Evolutionary conservation across 257 asterid species (phyloP).

Genomic region (Cynanchum wilfordii): DNA sequence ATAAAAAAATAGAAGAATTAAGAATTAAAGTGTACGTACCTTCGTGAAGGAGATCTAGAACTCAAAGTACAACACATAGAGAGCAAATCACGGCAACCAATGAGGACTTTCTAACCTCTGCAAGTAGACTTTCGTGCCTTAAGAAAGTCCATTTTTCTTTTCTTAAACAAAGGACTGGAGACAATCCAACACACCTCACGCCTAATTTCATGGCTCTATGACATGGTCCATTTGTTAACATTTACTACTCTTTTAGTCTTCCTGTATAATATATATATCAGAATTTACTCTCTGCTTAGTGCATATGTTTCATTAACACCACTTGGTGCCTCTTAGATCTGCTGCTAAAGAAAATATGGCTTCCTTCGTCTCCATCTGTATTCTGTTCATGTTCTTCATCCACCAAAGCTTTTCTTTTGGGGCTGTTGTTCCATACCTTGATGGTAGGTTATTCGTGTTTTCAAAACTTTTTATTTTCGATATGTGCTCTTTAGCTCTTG

Average conservation of each 20-base stretch:
- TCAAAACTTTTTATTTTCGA: background rate
- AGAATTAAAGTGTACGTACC: background rate
- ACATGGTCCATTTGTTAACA: conserved; percentile 26
- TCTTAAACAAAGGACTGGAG: conserved; percentile 5
- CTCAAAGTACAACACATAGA: conserved; percentile 8
- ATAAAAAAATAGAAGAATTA: background rate
- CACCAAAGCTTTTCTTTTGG: conserved; percentile 33
- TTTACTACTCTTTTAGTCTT: background rate
- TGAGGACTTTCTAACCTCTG: conserved; percentile 11
- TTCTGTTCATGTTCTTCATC: conserved; percentile 26
- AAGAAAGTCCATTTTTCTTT: background rate
- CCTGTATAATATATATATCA: background rate
- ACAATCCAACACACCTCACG: conserved; percentile 46
- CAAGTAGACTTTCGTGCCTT: background rate
- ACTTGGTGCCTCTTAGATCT: background rate
- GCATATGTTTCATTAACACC: background rate
- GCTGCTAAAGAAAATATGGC: conserved; percentile 27
- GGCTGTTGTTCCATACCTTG: conserved; percentile 31
- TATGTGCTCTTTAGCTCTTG: background rate
- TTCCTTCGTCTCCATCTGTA: conserved; percentile 27
- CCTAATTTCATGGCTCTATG: conserved; percentile 43
- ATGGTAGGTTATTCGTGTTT: conserved; percentile 33
- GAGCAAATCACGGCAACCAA: conserved; percentile 41
- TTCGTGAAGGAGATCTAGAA: conserved; percentile 25
- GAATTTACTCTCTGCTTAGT: background rate